Evolutionary conservation across 1,284 basidiomycete species (phyloP).

Genomic region (Irpex sp.): DNA sequence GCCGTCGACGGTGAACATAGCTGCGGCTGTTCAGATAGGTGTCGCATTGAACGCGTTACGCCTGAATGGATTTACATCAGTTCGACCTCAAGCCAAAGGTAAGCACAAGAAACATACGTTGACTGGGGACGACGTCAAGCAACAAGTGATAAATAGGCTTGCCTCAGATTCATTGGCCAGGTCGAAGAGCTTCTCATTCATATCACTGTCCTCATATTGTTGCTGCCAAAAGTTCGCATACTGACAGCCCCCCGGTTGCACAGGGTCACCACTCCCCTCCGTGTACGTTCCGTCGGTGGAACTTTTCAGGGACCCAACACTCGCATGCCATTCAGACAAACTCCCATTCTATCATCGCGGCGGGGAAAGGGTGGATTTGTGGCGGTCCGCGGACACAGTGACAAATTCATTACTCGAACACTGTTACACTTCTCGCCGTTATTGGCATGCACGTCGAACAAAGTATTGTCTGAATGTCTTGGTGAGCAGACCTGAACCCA

Average conservation of each 20-base stretch:
- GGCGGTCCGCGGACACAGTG: background rate
- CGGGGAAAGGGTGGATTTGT: background rate
- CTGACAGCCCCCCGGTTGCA: background rate
- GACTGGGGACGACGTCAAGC: no score
- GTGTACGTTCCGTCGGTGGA: slow-evolving; percentile 1
- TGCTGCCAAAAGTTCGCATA: background rate
- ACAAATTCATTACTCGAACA: background rate
- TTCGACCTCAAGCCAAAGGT: no score
- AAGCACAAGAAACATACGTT: no score
- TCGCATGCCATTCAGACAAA: slow-evolving; percentile 1
- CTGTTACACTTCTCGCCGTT: background rate
- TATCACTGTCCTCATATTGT: background rate
- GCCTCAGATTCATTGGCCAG: no score
- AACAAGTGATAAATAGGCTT: no score
- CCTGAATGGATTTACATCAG: no score
- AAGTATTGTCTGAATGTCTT: background rate
- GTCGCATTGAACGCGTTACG: background rate
- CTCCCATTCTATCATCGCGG: slow-evolving; percentile 1
- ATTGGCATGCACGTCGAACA: background rate
- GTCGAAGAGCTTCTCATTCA: background rate
- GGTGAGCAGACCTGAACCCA: background rate
- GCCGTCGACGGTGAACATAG: background rate
- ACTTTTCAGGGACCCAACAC: background rate
- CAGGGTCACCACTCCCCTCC: background rate
- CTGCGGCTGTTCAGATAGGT: background rate